A percentile compares a stretch with the other conserved stretches of the same genome.
These are phyloP conservation scores for Taxawa tesnikishii DNA, from an alignment of 2,329 filamentous ascomycete genomes.

Conservation along the genomic window DNA sequence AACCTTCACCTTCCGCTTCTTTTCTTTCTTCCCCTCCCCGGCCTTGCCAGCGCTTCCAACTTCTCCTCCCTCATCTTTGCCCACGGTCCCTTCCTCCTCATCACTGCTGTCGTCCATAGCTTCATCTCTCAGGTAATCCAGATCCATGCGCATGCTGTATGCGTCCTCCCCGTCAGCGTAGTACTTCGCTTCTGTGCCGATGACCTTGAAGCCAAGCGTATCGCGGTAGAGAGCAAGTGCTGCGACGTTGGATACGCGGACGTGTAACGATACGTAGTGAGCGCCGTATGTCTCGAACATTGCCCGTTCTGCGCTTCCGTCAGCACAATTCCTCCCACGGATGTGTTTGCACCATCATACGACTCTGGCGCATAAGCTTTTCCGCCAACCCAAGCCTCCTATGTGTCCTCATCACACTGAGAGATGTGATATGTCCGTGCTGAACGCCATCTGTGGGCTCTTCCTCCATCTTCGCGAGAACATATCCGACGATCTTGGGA, in stretches of 20 bases:
- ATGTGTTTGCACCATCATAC: no score
- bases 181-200: slow-evolving; percentile 79
- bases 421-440: slow-evolving; percentile 90
- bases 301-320: slow-evolving; percentile 66
- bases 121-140: slow-evolving; percentile 47
- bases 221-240: slow-evolving; percentile 87
- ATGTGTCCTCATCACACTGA: slow-evolving; percentile 95
- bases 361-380: slow-evolving; percentile 93
- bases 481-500: slow-evolving; percentile 95
- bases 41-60: slow-evolving; percentile 24
- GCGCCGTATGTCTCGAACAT: slow-evolving; percentile 94
- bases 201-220: slow-evolving; percentile 77
- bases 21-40: slow-evolving; percentile 35
- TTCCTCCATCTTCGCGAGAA: slow-evolving; percentile 99
- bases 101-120: slow-evolving; percentile 29
- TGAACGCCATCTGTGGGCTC: slow-evolving; percentile 81
- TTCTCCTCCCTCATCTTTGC: slow-evolving; percentile 14
- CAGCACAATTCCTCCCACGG: no score
- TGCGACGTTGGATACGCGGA: slow-evolving; percentile 84
- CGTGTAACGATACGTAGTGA: slow-evolving; percentile 88
- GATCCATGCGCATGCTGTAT: slow-evolving; percentile 82
- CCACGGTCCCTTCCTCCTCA: slow-evolving; percentile 16
- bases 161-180: slow-evolving; percentile 98
- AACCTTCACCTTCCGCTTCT: slow-evolving; percentile 75
- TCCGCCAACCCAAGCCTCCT: slow-evolving; percentile 82